phyloP scores from a whole-genome alignment of 2,329 filamentous ascomycete species.

The Colletotrichum sojae region DNA sequence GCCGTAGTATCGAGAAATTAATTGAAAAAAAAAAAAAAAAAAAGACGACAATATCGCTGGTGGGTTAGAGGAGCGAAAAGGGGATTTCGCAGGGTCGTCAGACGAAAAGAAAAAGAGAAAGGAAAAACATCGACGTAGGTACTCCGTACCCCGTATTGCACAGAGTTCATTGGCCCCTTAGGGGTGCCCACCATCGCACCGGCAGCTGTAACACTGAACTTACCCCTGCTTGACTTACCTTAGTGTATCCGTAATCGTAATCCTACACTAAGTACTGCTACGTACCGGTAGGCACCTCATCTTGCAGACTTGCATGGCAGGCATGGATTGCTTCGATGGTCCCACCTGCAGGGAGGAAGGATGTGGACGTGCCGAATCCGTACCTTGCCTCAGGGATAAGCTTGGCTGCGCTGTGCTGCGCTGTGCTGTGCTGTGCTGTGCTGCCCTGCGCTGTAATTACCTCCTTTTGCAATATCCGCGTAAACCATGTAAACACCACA shows the following conservation, averaged over 20 bases:
- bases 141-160: neutral
- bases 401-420: conserved; percentile 11
- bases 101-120: neutral
- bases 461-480: too few species aligned
- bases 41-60: neutral
- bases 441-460: too few species aligned
- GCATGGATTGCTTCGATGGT: neutral
- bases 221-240: conserved; percentile 7
- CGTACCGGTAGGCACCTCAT: conserved; percentile 13
- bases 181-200: conserved; percentile 25
- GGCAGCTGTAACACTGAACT: neutral
- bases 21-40: conserved; percentile 5
- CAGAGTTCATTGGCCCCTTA: neutral
- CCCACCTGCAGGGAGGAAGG: neutral
- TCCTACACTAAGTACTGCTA: too few species aligned
- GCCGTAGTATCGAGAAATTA: neutral
- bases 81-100: neutral
- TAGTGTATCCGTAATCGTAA: too few species aligned
- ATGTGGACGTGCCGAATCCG: neutral
- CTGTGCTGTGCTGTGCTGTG: too few species aligned
- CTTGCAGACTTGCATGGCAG: conserved; percentile 38
- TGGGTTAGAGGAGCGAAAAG: conserved; percentile 13
- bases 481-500: too few species aligned
- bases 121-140: neutral
- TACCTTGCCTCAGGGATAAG: too few species aligned